Base-by-base conservation (phyloP, 352 stramenopile genomes). In the Pythium myriotylum region DNA sequence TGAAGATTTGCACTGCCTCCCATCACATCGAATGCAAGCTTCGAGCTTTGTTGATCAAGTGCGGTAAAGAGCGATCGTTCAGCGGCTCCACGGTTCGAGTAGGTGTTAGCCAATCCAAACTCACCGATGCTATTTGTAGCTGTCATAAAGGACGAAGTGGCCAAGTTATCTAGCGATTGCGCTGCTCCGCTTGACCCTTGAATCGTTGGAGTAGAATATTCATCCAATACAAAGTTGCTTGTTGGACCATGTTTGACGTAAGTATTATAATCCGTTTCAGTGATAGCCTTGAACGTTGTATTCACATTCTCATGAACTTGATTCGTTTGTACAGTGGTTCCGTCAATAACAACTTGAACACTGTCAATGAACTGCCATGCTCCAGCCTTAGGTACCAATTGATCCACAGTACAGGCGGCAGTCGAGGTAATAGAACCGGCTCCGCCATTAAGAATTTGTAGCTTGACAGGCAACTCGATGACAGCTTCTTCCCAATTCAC, bases 261-360 rank as follows among this genome's bases (percentile, higher is more conserved):
- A 2, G 32, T 32, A 29, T 54, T 47, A 24, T 64, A 57, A 43
- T 64, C 56, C 42, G 41, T 54, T 64, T 64, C 56, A 57, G 56
- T 64, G 1, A 64, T 5, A 42, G 56, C 56, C 42, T 64, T 64
- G 37, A 64, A 64, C 5, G 56, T 64, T 57, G 56, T 55, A 57
- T 64, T 64, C 47, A 64, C 54, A 46, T 62, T 62, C 43, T 62
- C 54, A 54, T 62, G 54, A 54, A 62, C 54, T 35, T 62, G 54
- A 62, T 62, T 62, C 26, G 54, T 62, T 46, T 62, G 54, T n/a
- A 62, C 54, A 41, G 40, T 53, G 19, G 43, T 51, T 42, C 54
- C 54, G 29, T 62, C 54, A 62, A 62, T 62, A 19, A 62, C 54
- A 45, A 62, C 54, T 24, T 62, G 54, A 54, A 62, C 40, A 45